Evolutionary conservation across 768 basidiomycete species (phyloP).

Genomic region (Mycena olivaceomarginata): DNA sequence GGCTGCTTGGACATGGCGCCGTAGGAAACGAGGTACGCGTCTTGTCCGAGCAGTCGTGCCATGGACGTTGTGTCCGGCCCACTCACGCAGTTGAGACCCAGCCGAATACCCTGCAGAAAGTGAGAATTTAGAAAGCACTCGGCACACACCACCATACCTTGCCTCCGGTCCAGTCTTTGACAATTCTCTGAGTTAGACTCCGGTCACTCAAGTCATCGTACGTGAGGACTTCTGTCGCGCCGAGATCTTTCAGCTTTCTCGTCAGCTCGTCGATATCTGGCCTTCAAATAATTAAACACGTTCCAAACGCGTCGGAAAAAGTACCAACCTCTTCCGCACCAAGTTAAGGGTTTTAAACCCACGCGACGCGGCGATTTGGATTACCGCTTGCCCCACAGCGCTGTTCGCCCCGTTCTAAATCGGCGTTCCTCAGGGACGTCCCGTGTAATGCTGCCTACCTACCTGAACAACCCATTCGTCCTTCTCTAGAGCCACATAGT

Average conservation of each 20-base stretch:
- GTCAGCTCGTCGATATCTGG: slow-evolving; percentile 72
- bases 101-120: slow-evolving; percentile 60
- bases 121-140: background rate
- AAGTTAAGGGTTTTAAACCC: slow-evolving; percentile 89
- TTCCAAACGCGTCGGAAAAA: background rate
- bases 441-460: background rate
- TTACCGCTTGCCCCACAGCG: slow-evolving; percentile 90
- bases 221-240: slow-evolving; percentile 86
- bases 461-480: slow-evolving; percentile 93
- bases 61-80: slow-evolving; percentile 83
- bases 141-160: slow-evolving; percentile 63
- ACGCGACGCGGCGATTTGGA: slow-evolving; percentile 86
- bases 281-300: slow-evolving; percentile 55
- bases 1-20: slow-evolving; percentile 95
- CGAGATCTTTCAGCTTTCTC: slow-evolving; percentile 71
- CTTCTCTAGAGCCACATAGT: slow-evolving; percentile 76
- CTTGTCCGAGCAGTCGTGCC: slow-evolving; percentile 78
- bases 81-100: slow-evolving; percentile 73
- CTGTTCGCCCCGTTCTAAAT: slow-evolving; percentile 81
- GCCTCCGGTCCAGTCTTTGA: slow-evolving; percentile 77
- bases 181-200: slow-evolving; percentile 67
- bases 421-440: background rate
- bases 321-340: slow-evolving; percentile 77
- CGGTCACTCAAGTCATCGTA: slow-evolving; percentile 85
- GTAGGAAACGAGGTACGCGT: slow-evolving; percentile 89